Evolutionary conservation across 2,329 filamentous ascomycete genomes (phyloP).

Genomic region (Penicillium oxalicum): DNA sequence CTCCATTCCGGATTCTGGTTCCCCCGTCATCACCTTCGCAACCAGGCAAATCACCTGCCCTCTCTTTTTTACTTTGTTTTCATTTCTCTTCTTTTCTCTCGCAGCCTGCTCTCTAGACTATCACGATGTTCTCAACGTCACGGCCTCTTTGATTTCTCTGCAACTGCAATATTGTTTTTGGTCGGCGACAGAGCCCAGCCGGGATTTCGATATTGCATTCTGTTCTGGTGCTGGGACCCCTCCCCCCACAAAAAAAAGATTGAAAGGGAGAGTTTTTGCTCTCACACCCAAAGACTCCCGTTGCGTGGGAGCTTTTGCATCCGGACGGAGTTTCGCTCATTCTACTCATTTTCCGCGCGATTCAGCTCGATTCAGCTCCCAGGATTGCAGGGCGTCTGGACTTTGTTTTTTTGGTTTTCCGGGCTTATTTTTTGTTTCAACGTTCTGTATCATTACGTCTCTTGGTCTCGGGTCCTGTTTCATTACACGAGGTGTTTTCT

Average conservation of each 20-base stretch:
- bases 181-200: background rate
- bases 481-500: no score
- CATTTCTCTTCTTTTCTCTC: no score
- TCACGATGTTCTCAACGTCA: background rate
- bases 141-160: no score
- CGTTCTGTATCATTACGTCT: background rate
- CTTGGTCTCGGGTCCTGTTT: background rate
- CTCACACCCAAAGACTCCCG: constrained; percentile 11
- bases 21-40: no score
- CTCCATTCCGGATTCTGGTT: no score
- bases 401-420: no score
- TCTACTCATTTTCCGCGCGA: background rate
- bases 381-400: no score
- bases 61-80: no score
- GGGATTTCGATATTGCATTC: constrained; percentile 5
- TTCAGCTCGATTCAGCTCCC: no score
- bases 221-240: constrained; percentile 4
- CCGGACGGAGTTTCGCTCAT: constrained; percentile 7
- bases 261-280: background rate
- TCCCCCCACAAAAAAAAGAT: constrained; percentile 3
- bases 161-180: no score
- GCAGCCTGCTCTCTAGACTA: no score
- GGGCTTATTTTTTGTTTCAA: background rate
- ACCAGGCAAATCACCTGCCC: no score
- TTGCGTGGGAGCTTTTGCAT: constrained; percentile 13